Evolutionary conservation across 306 rosid genomes (phyloP), one percentile per base, ranked within the genome.

Genomic region (Alnus rubra): DNA sequence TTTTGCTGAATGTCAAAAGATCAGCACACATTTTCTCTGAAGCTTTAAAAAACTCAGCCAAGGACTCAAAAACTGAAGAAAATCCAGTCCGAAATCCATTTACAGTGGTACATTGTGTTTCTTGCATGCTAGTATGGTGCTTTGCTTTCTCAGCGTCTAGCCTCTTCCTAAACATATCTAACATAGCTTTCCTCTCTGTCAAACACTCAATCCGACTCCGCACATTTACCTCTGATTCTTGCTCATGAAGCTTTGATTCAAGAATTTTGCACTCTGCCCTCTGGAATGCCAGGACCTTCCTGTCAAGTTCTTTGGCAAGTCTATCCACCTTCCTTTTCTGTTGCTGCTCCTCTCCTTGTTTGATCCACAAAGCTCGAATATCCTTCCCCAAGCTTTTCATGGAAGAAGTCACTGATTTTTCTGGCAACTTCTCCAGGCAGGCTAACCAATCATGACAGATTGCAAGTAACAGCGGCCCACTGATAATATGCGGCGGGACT

Each of bases 261-360:
- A 87, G 88, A 85, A 87, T 74, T 89, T 85, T 91, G 56, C 79
- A 80, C 78, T 89, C 89, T 37, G 79, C 80, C 85, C 86, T 86
- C 78, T 88, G 80, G 35, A 88, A 85, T 30, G 89, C 89, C 15
- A 76, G 64, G 74, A 49, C 55, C 77, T 83, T 89, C 79, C 86
- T 82, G 59, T 91, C 94, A 2, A 92, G 90, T 23, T 88, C 89
- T 77, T 90, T 91, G 16, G 87, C 88, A 49, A 92, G 53, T 73
- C 82, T 78, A 5, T 91, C 97, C 65, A 92, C 95, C 86, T 78
- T 92, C 90, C 97, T 83, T 69, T 91, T 95, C 69, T 92, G 98
- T 42, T 86, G 90, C 80, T 86, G 97, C 84, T 95, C 98, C 74
- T 91, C 90, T 39, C 89, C 88, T 84, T 95, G 98, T 56, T 90